A percentile compares a stretch with the other conserved stretches of the same genome.
phyloP scores from a whole-genome alignment of 306 rosid genomes.

The Coriaria nepalensis region DNA sequence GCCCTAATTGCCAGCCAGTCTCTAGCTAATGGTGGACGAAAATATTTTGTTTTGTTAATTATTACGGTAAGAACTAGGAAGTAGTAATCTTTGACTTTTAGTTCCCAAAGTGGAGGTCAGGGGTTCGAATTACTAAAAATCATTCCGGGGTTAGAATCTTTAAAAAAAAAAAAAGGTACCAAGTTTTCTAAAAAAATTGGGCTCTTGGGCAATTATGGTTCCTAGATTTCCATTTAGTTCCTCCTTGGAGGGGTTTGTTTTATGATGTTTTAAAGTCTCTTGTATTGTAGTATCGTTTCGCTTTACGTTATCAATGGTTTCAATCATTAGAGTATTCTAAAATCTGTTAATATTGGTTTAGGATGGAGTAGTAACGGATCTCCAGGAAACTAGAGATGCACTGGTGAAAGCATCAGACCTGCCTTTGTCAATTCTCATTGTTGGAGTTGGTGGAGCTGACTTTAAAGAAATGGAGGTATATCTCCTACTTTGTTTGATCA shows the following conservation, averaged over 20 bases:
- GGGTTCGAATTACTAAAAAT: too few species aligned
- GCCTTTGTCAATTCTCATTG: constrained; percentile 87
- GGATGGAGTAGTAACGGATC: constrained; percentile 99
- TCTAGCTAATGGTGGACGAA: constrained; percentile 56
- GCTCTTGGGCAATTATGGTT: too few species aligned
- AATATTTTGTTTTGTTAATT: constrained; percentile 82
- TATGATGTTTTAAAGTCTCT: too few species aligned
- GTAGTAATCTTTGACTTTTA: constrained; percentile 6
- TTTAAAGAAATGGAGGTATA: constrained; percentile 99
- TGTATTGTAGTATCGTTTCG: too few species aligned
- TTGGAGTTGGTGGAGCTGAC: constrained; percentile 99
- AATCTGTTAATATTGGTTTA: constrained; percentile 22
- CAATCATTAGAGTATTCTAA: constrained; percentile 16
- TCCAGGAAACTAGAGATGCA: constrained; percentile 99
- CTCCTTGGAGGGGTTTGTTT: too few species aligned
- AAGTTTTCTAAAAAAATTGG: too few species aligned
- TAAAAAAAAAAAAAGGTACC: too few species aligned
- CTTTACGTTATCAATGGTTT: constrained; percentile 9
- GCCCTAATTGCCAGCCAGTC: constrained; percentile 93
- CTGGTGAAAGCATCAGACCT: constrained; percentile 90
- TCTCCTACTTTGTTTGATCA: neutral
- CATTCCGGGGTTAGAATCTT: too few species aligned
- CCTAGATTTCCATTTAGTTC: too few species aligned
- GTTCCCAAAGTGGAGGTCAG: too few species aligned
- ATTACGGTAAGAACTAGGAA: constrained; percentile 60